These are phyloP conservation scores for button mushroom (Agaricus bisporus) DNA, from an alignment of 768 basidiomycete genomes.

Conservation along the genomic window DNA sequence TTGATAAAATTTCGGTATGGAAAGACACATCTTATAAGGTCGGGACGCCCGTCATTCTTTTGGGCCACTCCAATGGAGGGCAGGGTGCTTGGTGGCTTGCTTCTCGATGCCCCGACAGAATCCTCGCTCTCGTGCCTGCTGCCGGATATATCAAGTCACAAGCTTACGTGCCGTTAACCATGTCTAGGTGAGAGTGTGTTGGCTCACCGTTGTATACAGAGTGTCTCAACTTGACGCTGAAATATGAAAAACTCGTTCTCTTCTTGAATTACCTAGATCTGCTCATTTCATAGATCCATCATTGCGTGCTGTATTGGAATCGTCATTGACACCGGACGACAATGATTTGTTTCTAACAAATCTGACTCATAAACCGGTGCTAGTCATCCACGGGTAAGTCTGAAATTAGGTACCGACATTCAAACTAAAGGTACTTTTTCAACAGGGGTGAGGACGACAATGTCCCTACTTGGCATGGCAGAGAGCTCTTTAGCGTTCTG, in stretches of 20 bases:
- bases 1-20: conserved; percentile 32
- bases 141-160: conserved; percentile 87
- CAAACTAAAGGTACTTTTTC: neutral
- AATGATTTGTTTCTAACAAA: conserved; percentile 86
- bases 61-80: conserved; percentile 92
- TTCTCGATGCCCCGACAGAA: conserved; percentile 70
- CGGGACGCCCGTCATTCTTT: conserved; percentile 47
- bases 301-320: conserved; percentile 65
- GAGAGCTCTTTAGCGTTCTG: conserved; percentile 56
- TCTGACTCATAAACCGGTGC: conserved; percentile 56
- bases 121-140: conserved; percentile 67
- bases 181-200: conserved; percentile 43
- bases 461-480: conserved; percentile 82
- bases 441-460: conserved; percentile 73
- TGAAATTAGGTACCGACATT: neutral
- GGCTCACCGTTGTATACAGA: neutral
- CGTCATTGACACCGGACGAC: conserved; percentile 75
- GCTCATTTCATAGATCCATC: conserved; percentile 75
- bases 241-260: neutral
- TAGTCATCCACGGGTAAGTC: conserved; percentile 72
- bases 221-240: neutral
- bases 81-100: conserved; percentile 85
- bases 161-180: conserved; percentile 68
- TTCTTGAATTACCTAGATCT: conserved; percentile 31
- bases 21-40: conserved; percentile 30